Percentiles rank a stretch among this genome's conserved stretches.
phyloP scores from a whole-genome alignment of 192 early-diverging fungal species.

The Dissophora globulifera region DNA sequence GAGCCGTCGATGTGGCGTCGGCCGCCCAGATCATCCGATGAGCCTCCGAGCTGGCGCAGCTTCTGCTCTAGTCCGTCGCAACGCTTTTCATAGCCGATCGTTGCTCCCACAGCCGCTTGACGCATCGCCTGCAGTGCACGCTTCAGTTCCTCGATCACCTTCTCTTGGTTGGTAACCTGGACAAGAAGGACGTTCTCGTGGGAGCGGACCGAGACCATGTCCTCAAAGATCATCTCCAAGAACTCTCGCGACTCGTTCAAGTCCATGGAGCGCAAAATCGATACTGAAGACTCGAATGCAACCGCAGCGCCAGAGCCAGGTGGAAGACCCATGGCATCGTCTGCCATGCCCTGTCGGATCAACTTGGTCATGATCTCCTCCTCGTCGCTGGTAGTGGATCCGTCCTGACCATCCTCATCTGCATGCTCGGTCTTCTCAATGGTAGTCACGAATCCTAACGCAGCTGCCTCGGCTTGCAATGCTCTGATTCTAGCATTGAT shows the following conservation, averaged over 20 bases:
- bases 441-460: constrained; percentile 33
- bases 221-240: constrained; percentile 65
- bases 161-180: constrained; percentile 61
- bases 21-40: constrained; percentile 11
- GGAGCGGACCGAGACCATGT: constrained; percentile 62
- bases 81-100: constrained; percentile 58
- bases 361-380: constrained; percentile 48
- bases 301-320: constrained; percentile 56
- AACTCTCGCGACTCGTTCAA: constrained; percentile 60
- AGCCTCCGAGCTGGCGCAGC: constrained; percentile 33
- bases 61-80: constrained; percentile 54
- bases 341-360: constrained; percentile 39
- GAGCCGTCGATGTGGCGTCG: constrained; percentile 19
- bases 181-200: constrained; percentile 58
- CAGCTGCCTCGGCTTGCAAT: constrained; percentile 62
- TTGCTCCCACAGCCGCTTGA: constrained; percentile 62
- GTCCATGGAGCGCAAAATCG: constrained; percentile 62
- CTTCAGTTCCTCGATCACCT: constrained; percentile 61
- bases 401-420: constrained; percentile 17
- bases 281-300: constrained; percentile 60
- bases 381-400: constrained; percentile 26
- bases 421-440: constrained; percentile 23
- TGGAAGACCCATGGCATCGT: constrained; percentile 52
- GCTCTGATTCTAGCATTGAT: constrained; percentile 63
- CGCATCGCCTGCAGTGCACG: constrained; percentile 68